Percentiles rank a stretch among this genome's conserved stretches.
Evolutionary conservation across 1,284 basidiomycete species (phyloP).

Genomic region (Sporisorium sorghi): DNA sequence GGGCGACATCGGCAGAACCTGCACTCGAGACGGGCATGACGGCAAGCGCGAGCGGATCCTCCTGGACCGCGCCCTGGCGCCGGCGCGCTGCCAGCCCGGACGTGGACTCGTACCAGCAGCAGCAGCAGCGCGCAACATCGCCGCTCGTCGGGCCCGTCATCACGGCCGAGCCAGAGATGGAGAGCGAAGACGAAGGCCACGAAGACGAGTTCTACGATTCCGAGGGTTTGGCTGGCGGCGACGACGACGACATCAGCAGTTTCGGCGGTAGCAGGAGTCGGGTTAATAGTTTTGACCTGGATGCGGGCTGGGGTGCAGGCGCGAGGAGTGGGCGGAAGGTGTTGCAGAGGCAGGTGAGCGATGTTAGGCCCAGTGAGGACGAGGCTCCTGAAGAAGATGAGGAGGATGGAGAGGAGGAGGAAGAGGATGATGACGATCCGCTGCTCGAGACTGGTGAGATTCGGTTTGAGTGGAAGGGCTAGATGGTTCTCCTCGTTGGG

Average conservation of each 20-base stretch:
- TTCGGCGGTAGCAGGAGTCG: conserved; percentile 13
- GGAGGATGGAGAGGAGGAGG: conserved; percentile 22
- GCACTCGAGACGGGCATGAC: conserved; percentile 13
- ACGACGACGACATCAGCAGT: conserved; percentile 37
- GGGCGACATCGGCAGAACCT: conserved; percentile 33
- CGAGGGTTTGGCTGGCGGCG: conserved; percentile 22
- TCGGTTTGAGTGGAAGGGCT: conserved; percentile 63
- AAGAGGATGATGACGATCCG: conserved; percentile 58
- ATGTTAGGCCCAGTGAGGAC: conserved; percentile 34
- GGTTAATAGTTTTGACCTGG: conserved; percentile 5
- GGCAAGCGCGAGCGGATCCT: conserved; percentile 8
- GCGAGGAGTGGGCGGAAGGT: conserved; percentile 2
- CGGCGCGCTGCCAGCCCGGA: conserved; percentile 45
- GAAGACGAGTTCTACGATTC: conserved; percentile 47
- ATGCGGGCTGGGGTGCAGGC: not conserved
- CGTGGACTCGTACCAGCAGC: not conserved
- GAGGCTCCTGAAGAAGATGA: conserved; percentile 52
- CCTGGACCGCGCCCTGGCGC: conserved; percentile 55
- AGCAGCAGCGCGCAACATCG: conserved; percentile 28
- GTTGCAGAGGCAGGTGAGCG: conserved; percentile 13
- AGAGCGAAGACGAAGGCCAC: conserved; percentile 39
- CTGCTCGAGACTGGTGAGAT: conserved; percentile 66
- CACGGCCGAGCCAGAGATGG: conserved; percentile 40
- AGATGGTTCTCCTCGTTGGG: too few relatives aligned
- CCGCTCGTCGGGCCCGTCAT: conserved; percentile 56